Base-by-base conservation (phyloP, 2,329 filamentous ascomycete genomes). In the Sclerotinia trifoliorum region DNA sequence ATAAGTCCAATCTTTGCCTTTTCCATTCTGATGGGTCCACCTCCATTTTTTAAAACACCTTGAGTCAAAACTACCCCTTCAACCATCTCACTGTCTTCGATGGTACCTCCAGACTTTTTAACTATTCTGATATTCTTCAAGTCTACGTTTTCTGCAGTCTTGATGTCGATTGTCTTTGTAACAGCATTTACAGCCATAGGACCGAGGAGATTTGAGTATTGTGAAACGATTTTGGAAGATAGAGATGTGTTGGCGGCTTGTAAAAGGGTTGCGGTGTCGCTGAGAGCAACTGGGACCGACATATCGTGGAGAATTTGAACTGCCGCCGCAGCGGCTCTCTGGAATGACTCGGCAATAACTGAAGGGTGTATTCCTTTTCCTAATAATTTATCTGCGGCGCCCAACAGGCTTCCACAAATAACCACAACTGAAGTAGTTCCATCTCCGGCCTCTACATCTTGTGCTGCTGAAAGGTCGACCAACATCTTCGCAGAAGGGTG, bases 401-500 rank as follows among this genome's bases (percentile, higher is more conserved):
- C 94, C 58, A 99, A 86, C 75, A 99, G 85, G 82, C 93, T 96
- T 78, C 95, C 96, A 75, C 93, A 95, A 81, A 99, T 97, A 74
- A 99, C 95, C 42, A 99, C 95, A 35, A 99, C 95, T 4, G 94
- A 98, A 48, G 95, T 99, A 68, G 95, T 99, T 77, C 95, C 96
- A 80, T 99, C 95, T 82, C 95, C 95, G 72, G 95, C 95, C 81
- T 99, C 95, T 70, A 99, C 93, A 83, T 99, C 95, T 80, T 99
- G 95, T 73, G 95, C 95, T 74, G 95, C 92, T 76, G 94, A 96
- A 71, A 99, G 87, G 80, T 99, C 94, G 77, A 99, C 95, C 74
- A 99, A 86, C 95, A 99, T 99, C 84, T 97, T 97, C 64, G 95
- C 95, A 61, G 96, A 96, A n/a, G 95, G 95, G 79, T 99, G 95